Evolutionary conservation across 106 monocot species (phyloP), one percentile per base, ranked within the genome.

Genomic region (Dioscorea alata): DNA sequence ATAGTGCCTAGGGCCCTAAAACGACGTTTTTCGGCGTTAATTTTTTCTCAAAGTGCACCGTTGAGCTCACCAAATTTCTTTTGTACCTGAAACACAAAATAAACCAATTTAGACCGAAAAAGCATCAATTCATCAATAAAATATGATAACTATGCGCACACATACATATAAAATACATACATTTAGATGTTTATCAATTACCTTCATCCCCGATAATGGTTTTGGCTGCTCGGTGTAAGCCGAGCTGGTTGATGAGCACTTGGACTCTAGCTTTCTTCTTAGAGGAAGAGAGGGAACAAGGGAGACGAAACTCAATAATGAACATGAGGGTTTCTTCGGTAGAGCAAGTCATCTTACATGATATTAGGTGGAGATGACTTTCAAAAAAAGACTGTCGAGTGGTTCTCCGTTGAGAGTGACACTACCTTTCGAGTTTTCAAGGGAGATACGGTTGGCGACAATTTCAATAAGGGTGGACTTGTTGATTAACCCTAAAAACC

Each of bases 401-500:
- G n/a, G n/a, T n/a, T n/a, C n/a, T n/a, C n/a, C n/a, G n/a, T n/a
- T n/a, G n/a, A 92, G 80, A 8, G 66, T 85, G 23, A 92, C 52
- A 33, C 73, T 60, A 10, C 94, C 90, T 22, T 77, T 71, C 48
- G 89, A 80, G 70, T 84, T 86, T 17, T 77, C 86, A 31, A 63
- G 79, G 28, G 72, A 62, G 16, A 94, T 94, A 6, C 89, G 71
- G 67, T 84, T 82, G 12, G 93, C 93, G 21, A 94, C 74, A 9
- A 89, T 89, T 73, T 94, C 93, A 75, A 94, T 94, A 32, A 94
- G 84, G 14, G 93, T 94, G 20, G 86, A 86, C 67, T 94, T 94
- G 31, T n/a, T n/a, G n/a, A n/a, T n/a, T n/a, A n/a, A n/a, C n/a
- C n/a, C n/a, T n/a, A n/a, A n/a, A n/a, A n/a, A n/a, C n/a, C n/a